Conservation (phyloP, 192 early-diverging fungal species). For the Irineochytrium annulatum region DNA sequence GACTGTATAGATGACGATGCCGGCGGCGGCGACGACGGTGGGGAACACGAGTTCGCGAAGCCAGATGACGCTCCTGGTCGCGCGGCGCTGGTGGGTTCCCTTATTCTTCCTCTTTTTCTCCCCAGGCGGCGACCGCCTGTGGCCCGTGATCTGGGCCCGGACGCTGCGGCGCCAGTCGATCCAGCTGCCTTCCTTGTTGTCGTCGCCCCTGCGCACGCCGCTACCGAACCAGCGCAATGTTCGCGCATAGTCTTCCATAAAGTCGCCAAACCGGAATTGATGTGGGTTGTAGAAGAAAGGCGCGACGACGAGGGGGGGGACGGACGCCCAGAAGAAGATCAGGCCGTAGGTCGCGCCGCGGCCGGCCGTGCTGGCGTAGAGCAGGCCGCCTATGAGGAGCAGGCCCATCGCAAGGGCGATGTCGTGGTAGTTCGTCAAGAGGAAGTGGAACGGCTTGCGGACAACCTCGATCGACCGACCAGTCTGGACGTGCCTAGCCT, state of each 20-base stretch:
- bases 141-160: slow-evolving; percentile 6
- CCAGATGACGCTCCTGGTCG: slow-evolving; percentile 6
- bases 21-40: slow-evolving; percentile 2
- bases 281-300: slow-evolving; percentile 89
- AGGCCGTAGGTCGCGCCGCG: background rate
- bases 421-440: slow-evolving; percentile 3
- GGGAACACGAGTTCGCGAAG: slow-evolving; percentile 9
- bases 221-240: slow-evolving; percentile 69
- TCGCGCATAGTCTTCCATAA: slow-evolving; percentile 75
- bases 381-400: background rate
- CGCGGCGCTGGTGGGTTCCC: background rate
- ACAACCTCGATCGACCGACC: slow-evolving; percentile 5
- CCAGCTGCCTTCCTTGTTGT: slow-evolving; percentile 3
- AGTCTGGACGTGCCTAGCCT: slow-evolving; percentile 1
- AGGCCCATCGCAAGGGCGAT: slow-evolving; percentile 2
- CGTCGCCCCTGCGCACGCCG: background rate
- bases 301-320: slow-evolving; percentile 66
- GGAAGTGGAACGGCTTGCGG: background rate
- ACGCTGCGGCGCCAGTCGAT: background rate
- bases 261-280: slow-evolving; percentile 76
- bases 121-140: background rate
- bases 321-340: slow-evolving; percentile 7
- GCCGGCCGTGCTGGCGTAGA: background rate
- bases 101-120: background rate
- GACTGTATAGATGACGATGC: slow-evolving; percentile 9